Evolutionary conservation across 495 filamentous ascomycete species (phyloP).

Genomic region (Penicillium ochrochloron): DNA sequence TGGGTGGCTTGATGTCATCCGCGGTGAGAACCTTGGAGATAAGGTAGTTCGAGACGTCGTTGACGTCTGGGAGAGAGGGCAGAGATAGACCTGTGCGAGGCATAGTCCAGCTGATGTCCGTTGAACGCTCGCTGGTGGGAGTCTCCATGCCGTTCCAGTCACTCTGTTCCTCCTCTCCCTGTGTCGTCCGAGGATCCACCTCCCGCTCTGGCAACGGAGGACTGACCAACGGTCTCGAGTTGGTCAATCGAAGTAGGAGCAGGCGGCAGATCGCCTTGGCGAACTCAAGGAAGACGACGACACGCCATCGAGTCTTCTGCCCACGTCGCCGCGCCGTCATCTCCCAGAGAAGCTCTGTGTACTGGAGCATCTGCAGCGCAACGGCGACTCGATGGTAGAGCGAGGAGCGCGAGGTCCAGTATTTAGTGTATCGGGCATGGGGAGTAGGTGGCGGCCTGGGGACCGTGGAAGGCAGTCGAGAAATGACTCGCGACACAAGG

Average conservation of each 20-base stretch:
- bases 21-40: slow-evolving; percentile 90
- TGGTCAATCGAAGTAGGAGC: slow-evolving; percentile 80
- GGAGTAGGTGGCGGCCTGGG: slow-evolving; percentile 63
- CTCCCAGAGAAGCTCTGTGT: slow-evolving; percentile 88
- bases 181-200: slow-evolving; percentile 63
- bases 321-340: slow-evolving; percentile 84
- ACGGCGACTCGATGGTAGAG: slow-evolving; percentile 79
- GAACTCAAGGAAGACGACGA: slow-evolving; percentile 83
- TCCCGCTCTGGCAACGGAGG: slow-evolving; percentile 89
- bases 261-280: slow-evolving; percentile 88
- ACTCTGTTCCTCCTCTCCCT: slow-evolving; percentile 53
- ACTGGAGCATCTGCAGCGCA: slow-evolving; percentile 84
- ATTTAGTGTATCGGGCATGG: slow-evolving; percentile 88
- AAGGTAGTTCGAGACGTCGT: slow-evolving; percentile 82
- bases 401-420: slow-evolving; percentile 77
- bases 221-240: slow-evolving; percentile 79
- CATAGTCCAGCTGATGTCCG: slow-evolving; percentile 80
- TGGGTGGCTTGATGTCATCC: slow-evolving; percentile 93
- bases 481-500: slow-evolving; percentile 72
- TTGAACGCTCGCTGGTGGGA: slow-evolving; percentile 49
- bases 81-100: slow-evolving; percentile 86
- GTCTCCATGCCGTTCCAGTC: slow-evolving; percentile 56
- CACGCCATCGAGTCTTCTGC: slow-evolving; percentile 83
- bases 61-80: slow-evolving; percentile 76
- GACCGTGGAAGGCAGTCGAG: slow-evolving; percentile 49